Conservation (phyloP, 768 basidiomycete species). For the Phaeotremella fagi region DNA sequence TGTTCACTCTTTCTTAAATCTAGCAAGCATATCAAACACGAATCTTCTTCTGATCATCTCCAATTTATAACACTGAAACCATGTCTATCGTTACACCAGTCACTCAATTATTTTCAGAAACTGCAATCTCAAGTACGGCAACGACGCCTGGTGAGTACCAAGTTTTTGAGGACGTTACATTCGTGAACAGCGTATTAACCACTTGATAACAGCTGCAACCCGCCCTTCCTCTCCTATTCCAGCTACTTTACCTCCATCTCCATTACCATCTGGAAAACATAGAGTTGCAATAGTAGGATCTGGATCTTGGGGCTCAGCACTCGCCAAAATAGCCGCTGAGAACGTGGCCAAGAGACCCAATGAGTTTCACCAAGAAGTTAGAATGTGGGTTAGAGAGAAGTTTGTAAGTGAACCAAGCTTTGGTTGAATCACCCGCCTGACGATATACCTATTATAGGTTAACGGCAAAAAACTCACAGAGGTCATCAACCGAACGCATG, state of each 20-base stretch:
- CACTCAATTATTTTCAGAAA: slow-evolving; percentile 19
- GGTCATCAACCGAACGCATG: slow-evolving; percentile 52
- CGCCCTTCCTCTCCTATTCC: slow-evolving; percentile 44
- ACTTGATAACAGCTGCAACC: slow-evolving; percentile 33
- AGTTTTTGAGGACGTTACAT: background rate
- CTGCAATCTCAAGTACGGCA: slow-evolving; percentile 34
- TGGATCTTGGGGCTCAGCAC: slow-evolving; percentile 50
- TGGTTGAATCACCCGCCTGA: background rate
- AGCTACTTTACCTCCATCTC: slow-evolving; percentile 37
- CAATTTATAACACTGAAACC: too few species aligned
- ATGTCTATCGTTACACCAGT: slow-evolving; percentile 22
- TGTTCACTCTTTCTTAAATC: too few species aligned
- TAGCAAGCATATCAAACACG: too few species aligned
- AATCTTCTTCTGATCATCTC: too few species aligned
- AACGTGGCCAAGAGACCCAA: slow-evolving; percentile 43
- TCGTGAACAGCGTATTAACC: background rate
- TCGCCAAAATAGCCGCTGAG: slow-evolving; percentile 50
- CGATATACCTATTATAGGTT: slow-evolving; percentile 19
- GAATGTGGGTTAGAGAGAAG: slow-evolving; percentile 54
- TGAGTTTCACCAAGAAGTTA: slow-evolving; percentile 50
- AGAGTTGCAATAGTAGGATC: slow-evolving; percentile 48
- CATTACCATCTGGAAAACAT: slow-evolving; percentile 43
- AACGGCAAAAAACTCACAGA: slow-evolving; percentile 49
- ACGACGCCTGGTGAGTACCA: slow-evolving; percentile 39
- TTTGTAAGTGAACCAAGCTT: slow-evolving; percentile 35